phyloP scores from a whole-genome alignment of 148 eudicot species.

The Cornus kousa region DNA sequence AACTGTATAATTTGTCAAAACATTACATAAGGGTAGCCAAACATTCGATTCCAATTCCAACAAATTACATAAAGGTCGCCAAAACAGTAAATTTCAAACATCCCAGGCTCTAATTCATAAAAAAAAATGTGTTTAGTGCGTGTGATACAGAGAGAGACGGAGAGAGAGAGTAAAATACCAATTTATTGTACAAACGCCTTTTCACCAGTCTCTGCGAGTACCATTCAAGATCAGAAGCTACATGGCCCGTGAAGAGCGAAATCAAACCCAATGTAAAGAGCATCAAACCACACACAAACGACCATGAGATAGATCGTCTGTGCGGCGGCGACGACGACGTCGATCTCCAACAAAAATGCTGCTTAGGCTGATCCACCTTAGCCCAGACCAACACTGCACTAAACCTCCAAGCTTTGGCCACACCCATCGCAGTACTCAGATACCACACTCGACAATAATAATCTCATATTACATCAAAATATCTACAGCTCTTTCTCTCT shows the following conservation, averaged over 20 bases:
- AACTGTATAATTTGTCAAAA: too few species aligned
- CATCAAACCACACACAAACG: conserved; percentile 77
- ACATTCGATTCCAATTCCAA: too few species aligned
- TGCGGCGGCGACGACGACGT: conserved; percentile 14
- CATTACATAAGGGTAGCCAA: too few species aligned
- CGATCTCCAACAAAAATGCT: conserved; percentile 35
- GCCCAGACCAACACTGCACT: conserved; percentile 12
- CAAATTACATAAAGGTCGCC: too few species aligned
- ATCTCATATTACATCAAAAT: conserved; percentile 19
- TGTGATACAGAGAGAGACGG: not conserved
- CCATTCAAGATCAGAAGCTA: conserved; percentile 92
- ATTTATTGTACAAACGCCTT: conserved; percentile 47
- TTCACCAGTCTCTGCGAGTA: conserved; percentile 76
- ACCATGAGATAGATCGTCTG: conserved; percentile 56
- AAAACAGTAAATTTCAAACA: too few species aligned
- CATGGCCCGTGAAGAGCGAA: conserved; percentile 87
- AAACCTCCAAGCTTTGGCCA: conserved; percentile 37
- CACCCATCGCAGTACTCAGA: conserved; percentile 32
- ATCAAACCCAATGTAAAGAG: conserved; percentile 82
- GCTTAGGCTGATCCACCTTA: conserved; percentile 32
- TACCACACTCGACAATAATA: not conserved
- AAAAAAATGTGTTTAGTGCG: too few species aligned
- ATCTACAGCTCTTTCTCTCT: not conserved
- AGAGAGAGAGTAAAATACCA: conserved; percentile 31
- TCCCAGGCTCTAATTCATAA: too few species aligned